Evolutionary conservation across 2,329 filamentous ascomycete species (phyloP).

Genomic region (Apiospora saccharicola): DNA sequence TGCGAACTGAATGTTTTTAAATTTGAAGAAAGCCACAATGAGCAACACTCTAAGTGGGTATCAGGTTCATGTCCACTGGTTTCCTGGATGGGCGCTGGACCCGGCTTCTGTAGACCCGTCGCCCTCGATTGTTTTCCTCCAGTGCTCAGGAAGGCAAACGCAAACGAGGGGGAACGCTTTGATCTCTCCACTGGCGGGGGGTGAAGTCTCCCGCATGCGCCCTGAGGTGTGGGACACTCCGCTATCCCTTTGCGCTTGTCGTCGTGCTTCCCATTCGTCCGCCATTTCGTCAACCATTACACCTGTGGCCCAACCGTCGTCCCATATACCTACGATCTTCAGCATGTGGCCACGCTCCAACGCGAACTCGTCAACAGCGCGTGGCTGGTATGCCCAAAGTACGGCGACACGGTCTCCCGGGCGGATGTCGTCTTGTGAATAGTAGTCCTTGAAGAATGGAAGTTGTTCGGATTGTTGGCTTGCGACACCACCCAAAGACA

Average conservation of each 20-base stretch:
- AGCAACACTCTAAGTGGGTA: constrained; percentile 7
- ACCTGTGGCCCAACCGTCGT: constrained; percentile 98
- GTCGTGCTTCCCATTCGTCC: constrained; percentile 85
- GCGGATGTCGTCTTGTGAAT: constrained; percentile 95
- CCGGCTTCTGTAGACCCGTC: constrained; percentile 75
- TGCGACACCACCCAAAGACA: constrained; percentile 77
- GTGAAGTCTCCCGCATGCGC: constrained; percentile 65
- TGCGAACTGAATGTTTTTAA: constrained; percentile 36
- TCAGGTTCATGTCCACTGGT: constrained; percentile 36
- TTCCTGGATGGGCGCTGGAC: constrained; percentile 48
- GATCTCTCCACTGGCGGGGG: constrained; percentile 79
- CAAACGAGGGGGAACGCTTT: constrained; percentile 98
- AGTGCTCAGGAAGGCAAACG: constrained; percentile 93
- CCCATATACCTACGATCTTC: constrained; percentile 98
- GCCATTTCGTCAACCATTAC: constrained; percentile 82
- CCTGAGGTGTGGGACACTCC: constrained; percentile 86
- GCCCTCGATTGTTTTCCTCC: constrained; percentile 95
- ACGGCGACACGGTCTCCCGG: constrained; percentile 89
- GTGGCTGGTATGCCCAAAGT: constrained; percentile 95
- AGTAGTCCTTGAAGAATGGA: constrained; percentile 98
- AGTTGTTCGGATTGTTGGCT: constrained; percentile 96
- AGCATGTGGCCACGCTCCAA: constrained; percentile 97
- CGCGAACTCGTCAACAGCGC: constrained; percentile 90
- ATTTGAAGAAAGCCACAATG: not conserved
- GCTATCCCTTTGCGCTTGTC: constrained; percentile 85